Conservation (phyloP, 2,329 filamentous ascomycete species). For the Phialemonium atrogriseum region DNA sequence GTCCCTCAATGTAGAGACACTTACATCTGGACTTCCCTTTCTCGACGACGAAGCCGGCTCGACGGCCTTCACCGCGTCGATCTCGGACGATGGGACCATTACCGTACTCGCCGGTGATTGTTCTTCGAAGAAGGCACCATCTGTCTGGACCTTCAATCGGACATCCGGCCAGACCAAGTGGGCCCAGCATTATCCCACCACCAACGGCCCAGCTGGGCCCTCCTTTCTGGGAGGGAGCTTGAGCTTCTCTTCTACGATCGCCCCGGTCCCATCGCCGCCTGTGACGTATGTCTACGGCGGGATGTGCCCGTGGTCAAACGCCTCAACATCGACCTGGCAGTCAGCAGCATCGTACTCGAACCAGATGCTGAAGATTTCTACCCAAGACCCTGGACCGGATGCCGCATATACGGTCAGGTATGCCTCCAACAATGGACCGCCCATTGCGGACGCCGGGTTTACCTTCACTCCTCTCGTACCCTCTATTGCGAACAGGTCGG, state of each 20-base stretch:
- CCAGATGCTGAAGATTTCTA: slow-evolving; percentile 60
- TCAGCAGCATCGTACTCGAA: slow-evolving; percentile 70
- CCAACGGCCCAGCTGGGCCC: slow-evolving; percentile 25
- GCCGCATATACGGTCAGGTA: slow-evolving; percentile 26
- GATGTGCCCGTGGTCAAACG: slow-evolving; percentile 61
- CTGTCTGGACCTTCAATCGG: slow-evolving; percentile 61
- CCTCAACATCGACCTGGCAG: slow-evolving; percentile 49
- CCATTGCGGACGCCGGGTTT: slow-evolving; percentile 80
- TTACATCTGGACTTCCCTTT: slow-evolving; percentile 57
- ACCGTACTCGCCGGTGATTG: slow-evolving; percentile 71
- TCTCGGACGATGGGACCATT: slow-evolving; percentile 61
- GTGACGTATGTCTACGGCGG: slow-evolving; percentile 75
- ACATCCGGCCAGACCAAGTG: slow-evolving; percentile 31
- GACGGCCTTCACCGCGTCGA: slow-evolving; percentile 57
- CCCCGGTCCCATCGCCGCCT: slow-evolving; percentile 42
- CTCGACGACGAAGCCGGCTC: slow-evolving; percentile 31
- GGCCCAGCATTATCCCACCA: slow-evolving; percentile 13
- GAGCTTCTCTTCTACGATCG: slow-evolving; percentile 57
- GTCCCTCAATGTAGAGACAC: slow-evolving; percentile 31
- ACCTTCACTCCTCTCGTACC: slow-evolving; percentile 67
- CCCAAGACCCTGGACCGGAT: slow-evolving; percentile 26
- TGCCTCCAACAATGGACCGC: slow-evolving; percentile 45
- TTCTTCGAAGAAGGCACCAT: slow-evolving; percentile 37
- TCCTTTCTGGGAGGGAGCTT: slow-evolving; percentile 49
- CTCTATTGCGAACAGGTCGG: slow-evolving; percentile 60